Percentiles rank a stretch among this genome's conserved stretches.
These are phyloP conservation scores for Tieghemostelium lacteum DNA, from an alignment of 78 protist species.

Conservation along the genomic window DNA sequence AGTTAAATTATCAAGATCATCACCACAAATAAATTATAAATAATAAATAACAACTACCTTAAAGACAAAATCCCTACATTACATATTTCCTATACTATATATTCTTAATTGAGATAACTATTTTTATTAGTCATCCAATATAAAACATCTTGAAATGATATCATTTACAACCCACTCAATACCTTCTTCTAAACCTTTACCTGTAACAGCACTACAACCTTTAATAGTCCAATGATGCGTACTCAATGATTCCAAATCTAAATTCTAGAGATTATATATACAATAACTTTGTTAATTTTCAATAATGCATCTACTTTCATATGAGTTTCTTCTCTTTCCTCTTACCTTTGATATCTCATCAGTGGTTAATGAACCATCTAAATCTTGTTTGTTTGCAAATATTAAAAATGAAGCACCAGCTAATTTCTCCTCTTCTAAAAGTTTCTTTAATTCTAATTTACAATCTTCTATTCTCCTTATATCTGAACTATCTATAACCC, in stretches of 20 bases:
- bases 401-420: conserved; percentile 98
- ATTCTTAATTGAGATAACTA: no score
- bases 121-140: conserved; percentile 74
- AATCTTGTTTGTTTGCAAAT: conserved; percentile 99
- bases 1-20: background rate
- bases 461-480: conserved; percentile 93
- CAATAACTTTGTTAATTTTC: background rate
- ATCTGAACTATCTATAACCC: conserved; percentile 98
- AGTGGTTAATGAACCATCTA: conserved; percentile 87
- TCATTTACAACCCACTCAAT: conserved; percentile 98
- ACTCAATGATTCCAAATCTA: conserved; percentile 80
- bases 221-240: conserved; percentile 90
- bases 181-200: conserved; percentile 94
- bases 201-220: conserved; percentile 95
- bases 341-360: conserved; percentile 85
- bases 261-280: background rate
- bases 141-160: conserved; percentile 93
- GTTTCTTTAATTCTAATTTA: conserved; percentile 77
- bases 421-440: conserved; percentile 93
- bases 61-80: no score
- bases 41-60: background rate
- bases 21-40: no score
- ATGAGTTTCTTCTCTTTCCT: background rate
- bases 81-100: no score
- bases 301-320: no score